Conservation (phyloP, 805 yeast species). For the Nakazawaea laoshanensis region DNA sequence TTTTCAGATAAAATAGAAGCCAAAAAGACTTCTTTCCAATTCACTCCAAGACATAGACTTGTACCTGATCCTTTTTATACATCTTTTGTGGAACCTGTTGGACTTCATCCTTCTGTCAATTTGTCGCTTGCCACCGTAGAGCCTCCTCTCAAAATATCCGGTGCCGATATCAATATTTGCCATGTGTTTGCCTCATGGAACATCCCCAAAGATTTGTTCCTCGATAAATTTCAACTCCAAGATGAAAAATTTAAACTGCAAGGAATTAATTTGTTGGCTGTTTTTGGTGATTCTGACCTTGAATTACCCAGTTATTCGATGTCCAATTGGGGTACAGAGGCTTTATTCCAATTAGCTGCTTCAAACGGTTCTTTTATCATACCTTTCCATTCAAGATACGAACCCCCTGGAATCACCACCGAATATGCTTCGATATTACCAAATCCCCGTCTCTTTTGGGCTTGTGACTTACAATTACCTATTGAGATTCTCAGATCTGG, state of each 20-base stretch:
- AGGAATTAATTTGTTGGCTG: slow-evolving; percentile 6
- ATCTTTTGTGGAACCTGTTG: slow-evolving; percentile 2
- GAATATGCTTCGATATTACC: not conserved
- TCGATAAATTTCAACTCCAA: slow-evolving; percentile 8
- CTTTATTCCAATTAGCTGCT: slow-evolving; percentile 4
- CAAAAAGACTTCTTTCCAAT: slow-evolving; percentile 9
- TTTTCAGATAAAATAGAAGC: not conserved
- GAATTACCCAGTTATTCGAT: slow-evolving; percentile 9
- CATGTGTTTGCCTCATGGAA: slow-evolving; percentile 3
- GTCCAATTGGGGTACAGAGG: slow-evolving; percentile 10
- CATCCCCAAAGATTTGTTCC: slow-evolving; percentile 7
- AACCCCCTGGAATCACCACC: not conserved
- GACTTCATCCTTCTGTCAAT: slow-evolving; percentile 5
- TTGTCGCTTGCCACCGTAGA: not conserved
- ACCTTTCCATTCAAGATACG: slow-evolving; percentile 9
- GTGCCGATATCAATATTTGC: slow-evolving; percentile 5
- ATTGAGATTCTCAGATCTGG: slow-evolving; percentile 4
- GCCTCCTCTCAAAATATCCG: slow-evolving; percentile 1
- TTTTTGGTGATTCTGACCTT: slow-evolving; percentile 8
- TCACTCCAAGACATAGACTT: slow-evolving; percentile 6
- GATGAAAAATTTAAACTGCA: slow-evolving; percentile 3
- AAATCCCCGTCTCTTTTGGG: slow-evolving; percentile 10
- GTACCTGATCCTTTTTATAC: no score
- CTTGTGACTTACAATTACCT: slow-evolving; percentile 8
- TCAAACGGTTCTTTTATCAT: slow-evolving; percentile 1